phyloP scores from a whole-genome alignment of 2,329 filamentous ascomycete species.

The Calonectria pseudoreteaudii region DNA sequence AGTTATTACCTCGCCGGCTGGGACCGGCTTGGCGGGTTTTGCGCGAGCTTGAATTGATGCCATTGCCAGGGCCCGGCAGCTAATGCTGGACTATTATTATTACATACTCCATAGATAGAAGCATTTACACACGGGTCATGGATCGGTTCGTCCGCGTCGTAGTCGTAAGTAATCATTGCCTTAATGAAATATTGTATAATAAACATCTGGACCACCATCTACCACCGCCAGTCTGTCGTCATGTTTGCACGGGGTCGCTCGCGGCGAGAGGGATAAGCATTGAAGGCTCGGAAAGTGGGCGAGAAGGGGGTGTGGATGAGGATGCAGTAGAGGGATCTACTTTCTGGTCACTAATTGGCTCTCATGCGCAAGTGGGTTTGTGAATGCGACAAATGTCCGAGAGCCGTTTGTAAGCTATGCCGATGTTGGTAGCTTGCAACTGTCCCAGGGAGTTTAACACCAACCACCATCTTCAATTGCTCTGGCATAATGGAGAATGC shows the following conservation, averaged over 20 bases:
- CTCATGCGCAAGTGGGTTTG: constrained; percentile 21
- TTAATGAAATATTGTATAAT: neutral
- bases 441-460: constrained; percentile 32
- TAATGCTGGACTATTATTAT: neutral
- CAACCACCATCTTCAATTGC: constrained; percentile 19
- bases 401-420: constrained; percentile 29
- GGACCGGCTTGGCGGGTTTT: constrained; percentile 10
- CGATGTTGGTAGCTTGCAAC: constrained; percentile 29
- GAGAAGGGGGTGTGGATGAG: constrained; percentile 19
- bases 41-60: constrained; percentile 20
- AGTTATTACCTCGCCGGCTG: neutral
- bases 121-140: constrained; percentile 23
- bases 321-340: constrained; percentile 33
- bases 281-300: constrained; percentile 32
- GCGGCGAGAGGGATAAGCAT: constrained; percentile 15
- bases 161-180: constrained; percentile 21
- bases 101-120: neutral
- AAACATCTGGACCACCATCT: constrained; percentile 12
- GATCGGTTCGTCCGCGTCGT: constrained; percentile 27
- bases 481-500: constrained; percentile 14
- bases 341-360: constrained; percentile 26
- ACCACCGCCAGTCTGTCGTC: constrained; percentile 35
- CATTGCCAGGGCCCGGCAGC: neutral
- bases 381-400: constrained; percentile 22
- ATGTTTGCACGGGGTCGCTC: constrained; percentile 25